These are phyloP conservation scores for Craterostigma plantagineum DNA, from an alignment of 257 asterid genomes.

Conservation along the genomic window DNA sequence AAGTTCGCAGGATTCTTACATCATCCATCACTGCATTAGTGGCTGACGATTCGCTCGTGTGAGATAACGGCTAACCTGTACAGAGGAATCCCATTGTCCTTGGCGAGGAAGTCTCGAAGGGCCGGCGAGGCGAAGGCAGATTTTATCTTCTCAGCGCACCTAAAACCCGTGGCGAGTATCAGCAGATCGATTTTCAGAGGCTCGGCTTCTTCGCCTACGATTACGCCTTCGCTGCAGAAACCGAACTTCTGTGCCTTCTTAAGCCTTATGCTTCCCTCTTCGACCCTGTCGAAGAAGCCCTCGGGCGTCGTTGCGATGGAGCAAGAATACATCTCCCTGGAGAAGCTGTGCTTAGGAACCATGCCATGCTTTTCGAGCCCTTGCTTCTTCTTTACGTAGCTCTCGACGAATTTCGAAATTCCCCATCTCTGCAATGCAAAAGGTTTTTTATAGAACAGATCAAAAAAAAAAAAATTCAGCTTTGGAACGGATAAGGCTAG, in stretches of 20 bases:
- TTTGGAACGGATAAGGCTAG: no score
- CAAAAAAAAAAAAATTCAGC: no score
- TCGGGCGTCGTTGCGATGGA: slow-evolving; percentile 15
- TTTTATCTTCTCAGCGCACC: slow-evolving; percentile 13
- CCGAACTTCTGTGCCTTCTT: slow-evolving; percentile 13
- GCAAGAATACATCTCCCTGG: slow-evolving; percentile 22
- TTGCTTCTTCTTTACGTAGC: slow-evolving; percentile 25
- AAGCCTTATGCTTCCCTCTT: slow-evolving; percentile 34
- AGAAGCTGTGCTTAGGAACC: slow-evolving; percentile 37
- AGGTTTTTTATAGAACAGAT: no score
- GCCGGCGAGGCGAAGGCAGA: background rate
- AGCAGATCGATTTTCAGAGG: slow-evolving; percentile 31
- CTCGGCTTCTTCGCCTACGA: slow-evolving; percentile 17
- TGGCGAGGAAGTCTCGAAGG: background rate
- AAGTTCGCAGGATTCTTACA: no score
- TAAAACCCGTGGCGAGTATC: slow-evolving; percentile 41
- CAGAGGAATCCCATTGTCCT: background rate
- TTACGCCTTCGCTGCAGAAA: slow-evolving; percentile 27
- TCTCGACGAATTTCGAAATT: slow-evolving; percentile 32
- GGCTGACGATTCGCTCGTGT: no score
- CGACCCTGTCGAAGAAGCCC: slow-evolving; percentile 32
- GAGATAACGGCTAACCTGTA: slow-evolving; percentile 1
- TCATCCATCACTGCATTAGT: no score
- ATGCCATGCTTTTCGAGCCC: slow-evolving; percentile 33
- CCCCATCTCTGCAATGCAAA: slow-evolving; percentile 31